A percentile compares a stretch with the other conserved stretches of the same genome.
Evolutionary conservation across 208 protist species (phyloP).

Genomic region (Crithidia fasciculata): DNA sequence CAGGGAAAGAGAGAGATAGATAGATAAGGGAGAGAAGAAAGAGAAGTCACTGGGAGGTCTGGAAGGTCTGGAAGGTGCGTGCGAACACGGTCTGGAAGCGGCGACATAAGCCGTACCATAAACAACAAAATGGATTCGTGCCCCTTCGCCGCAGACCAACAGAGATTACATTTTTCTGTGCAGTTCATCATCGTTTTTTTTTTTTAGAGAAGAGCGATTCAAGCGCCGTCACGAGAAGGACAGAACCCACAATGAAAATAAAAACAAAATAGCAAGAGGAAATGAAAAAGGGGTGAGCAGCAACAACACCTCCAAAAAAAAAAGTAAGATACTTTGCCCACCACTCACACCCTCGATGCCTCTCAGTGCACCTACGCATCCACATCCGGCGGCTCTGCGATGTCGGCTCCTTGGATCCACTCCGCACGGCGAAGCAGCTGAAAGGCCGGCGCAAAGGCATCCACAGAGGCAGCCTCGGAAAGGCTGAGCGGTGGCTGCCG

Average conservation of each 20-base stretch:
- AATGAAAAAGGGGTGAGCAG: neutral
- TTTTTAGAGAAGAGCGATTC: no score
- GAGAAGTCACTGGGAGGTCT: no score
- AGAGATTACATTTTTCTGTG: no score
- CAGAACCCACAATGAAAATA: neutral
- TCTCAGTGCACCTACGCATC: slow-evolving; percentile 30
- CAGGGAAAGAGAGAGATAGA: no score
- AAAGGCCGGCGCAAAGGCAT: slow-evolving; percentile 29
- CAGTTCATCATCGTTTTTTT: no score
- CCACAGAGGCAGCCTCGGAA: slow-evolving; percentile 2
- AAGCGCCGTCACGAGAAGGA: neutral
- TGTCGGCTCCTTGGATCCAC: slow-evolving; percentile 77
- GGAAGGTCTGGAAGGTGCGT: no score
- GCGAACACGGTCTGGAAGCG: no score
- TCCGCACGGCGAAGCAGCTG: slow-evolving; percentile 69
- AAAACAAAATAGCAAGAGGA: neutral
- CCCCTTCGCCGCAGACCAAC: no score
- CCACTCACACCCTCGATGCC: neutral
- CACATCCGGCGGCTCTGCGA: slow-evolving; percentile 72
- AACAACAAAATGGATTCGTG: no score
- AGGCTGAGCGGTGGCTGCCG: slow-evolving; percentile 21
- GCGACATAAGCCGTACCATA: no score
- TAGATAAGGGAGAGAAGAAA: no score
- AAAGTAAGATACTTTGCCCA: neutral
- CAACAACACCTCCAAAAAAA: neutral